Evolutionary conservation across 2,329 filamentous ascomycete genomes (phyloP).

Genomic region (Westerdykella aurantiaca): DNA sequence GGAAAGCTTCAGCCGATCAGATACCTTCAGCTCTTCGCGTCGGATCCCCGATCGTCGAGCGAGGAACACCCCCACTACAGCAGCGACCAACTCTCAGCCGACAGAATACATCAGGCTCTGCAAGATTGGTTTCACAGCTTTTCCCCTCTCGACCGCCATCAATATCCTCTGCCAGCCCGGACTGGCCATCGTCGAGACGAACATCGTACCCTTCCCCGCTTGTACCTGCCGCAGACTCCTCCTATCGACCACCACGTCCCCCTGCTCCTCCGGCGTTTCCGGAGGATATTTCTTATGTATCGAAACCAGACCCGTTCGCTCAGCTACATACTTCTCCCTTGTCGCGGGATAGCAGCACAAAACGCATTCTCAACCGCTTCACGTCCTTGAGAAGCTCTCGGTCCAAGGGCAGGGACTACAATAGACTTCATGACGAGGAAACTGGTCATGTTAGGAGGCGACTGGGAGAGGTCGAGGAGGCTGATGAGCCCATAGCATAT

Average conservation of each 20-base stretch:
- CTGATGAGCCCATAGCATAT: constrained; percentile 23
- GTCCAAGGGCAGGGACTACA: constrained; percentile 19
- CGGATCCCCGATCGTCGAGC: constrained; percentile 23
- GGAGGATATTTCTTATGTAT: constrained; percentile 26
- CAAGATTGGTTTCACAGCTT: constrained; percentile 30
- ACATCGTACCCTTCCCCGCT: constrained; percentile 29
- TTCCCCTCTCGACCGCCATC: constrained; percentile 32
- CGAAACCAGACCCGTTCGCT: constrained; percentile 16
- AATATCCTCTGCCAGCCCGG: constrained; percentile 18
- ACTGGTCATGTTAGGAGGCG: constrained; percentile 6
- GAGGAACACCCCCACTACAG: constrained; percentile 8
- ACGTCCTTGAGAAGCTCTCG: constrained; percentile 21
- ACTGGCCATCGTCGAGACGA: constrained; percentile 17
- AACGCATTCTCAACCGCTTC: constrained; percentile 27
- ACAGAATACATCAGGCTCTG: constrained; percentile 28
- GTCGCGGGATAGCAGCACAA: constrained; percentile 21
- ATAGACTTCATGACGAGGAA: constrained; percentile 31
- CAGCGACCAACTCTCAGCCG: constrained; percentile 21
- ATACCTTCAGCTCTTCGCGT: constrained; percentile 27
- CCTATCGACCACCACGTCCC: constrained; percentile 26
- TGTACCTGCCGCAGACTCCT: constrained; percentile 20
- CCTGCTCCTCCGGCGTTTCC: constrained; percentile 29
- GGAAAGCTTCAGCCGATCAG: constrained; percentile 14
- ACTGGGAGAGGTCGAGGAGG: constrained; percentile 25
- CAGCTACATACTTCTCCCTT: constrained; percentile 10